Percentiles rank a stretch among this genome's conserved stretches.
phyloP scores from a whole-genome alignment of 2,329 filamentous ascomycete genomes.

The Colletotrichum aenigma region DNA sequence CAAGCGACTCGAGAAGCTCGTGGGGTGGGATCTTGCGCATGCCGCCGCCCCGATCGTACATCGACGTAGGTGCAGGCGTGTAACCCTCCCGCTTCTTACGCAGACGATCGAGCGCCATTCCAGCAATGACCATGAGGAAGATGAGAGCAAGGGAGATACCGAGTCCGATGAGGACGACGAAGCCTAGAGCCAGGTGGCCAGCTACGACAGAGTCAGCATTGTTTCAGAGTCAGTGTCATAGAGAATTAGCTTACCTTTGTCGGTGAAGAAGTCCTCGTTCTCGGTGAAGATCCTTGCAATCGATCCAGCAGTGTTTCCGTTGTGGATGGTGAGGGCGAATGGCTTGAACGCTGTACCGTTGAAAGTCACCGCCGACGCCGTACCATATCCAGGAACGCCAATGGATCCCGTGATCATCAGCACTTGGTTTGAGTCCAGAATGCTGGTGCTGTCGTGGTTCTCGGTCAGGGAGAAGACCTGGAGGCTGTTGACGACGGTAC shows the following conservation, averaged over 20 bases:
- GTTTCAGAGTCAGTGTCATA: constrained; percentile 8
- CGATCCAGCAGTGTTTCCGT: constrained; percentile 70
- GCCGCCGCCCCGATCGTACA: constrained; percentile 63
- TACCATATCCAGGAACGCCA: constrained; percentile 75
- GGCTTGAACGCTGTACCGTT: constrained; percentile 81
- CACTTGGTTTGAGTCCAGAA: constrained; percentile 70
- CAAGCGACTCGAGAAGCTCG: constrained; percentile 61
- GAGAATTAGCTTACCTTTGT: constrained; percentile 55
- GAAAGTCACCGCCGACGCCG: constrained; percentile 84
- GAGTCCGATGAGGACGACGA: constrained; percentile 80
- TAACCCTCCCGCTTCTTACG: constrained; percentile 83
- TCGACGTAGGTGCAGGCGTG: constrained; percentile 72
- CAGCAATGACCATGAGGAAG: constrained; percentile 76
- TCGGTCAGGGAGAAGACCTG: constrained; percentile 79
- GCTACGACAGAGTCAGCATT: constrained; percentile 36
- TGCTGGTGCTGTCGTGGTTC: constrained; percentile 66
- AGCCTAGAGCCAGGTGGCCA: constrained; percentile 71
- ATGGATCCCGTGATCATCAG: constrained; percentile 88
- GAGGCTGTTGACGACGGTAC: constrained; percentile 76
- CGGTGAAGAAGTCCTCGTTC: constrained; percentile 75
- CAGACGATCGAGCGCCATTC: constrained; percentile 76
- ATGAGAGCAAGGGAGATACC: constrained; percentile 79
- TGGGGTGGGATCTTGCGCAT: constrained; percentile 66
- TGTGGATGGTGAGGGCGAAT: constrained; percentile 77
- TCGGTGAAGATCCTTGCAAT: constrained; percentile 85